Conservation (phyloP, 768 basidiomycete genomes). For the Exsudoporus frostii region DNA sequence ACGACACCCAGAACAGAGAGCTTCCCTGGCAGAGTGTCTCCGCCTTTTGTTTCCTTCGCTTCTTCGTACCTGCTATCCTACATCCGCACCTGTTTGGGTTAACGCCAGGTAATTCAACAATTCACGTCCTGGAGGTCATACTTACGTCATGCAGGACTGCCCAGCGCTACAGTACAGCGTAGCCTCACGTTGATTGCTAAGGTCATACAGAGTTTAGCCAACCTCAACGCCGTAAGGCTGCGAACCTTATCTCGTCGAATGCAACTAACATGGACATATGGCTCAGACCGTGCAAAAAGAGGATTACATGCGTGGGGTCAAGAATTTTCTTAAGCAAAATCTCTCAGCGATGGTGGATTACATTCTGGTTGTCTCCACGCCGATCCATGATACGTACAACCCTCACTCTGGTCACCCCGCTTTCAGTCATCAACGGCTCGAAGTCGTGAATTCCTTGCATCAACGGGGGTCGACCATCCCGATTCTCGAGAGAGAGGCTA, state of each 20-base stretch:
- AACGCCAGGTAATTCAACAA: conserved; percentile 52
- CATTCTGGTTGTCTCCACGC: conserved; percentile 66
- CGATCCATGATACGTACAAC: conserved; percentile 29
- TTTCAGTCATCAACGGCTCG: conserved; percentile 50
- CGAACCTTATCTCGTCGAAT: not conserved
- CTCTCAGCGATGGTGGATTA: conserved; percentile 76
- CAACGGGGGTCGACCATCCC: conserved; percentile 56
- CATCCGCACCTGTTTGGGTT: conserved; percentile 83
- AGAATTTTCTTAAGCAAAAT: conserved; percentile 66
- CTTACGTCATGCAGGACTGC: conserved; percentile 51
- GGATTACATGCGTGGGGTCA: conserved; percentile 76
- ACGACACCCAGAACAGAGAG: conserved; percentile 46
- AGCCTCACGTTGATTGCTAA: conserved; percentile 84
- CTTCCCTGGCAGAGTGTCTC: conserved; percentile 81
- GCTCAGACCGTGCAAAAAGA: conserved; percentile 65
- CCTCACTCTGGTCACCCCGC: conserved; percentile 26
- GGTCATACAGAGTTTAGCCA: conserved; percentile 86
- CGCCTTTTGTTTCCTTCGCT: conserved; percentile 86
- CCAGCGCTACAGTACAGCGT: conserved; percentile 63
- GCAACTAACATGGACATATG: conserved; percentile 1
- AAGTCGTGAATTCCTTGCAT: conserved; percentile 52
- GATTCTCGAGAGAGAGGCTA: conserved; percentile 61
- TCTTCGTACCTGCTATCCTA: conserved; percentile 88
- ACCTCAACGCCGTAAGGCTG: conserved; percentile 65
- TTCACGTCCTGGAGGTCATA: not conserved